Base-by-base conservation (phyloP, 2,329 filamentous ascomycete genomes). In the Teratosphaeria zuluensis region DNA sequence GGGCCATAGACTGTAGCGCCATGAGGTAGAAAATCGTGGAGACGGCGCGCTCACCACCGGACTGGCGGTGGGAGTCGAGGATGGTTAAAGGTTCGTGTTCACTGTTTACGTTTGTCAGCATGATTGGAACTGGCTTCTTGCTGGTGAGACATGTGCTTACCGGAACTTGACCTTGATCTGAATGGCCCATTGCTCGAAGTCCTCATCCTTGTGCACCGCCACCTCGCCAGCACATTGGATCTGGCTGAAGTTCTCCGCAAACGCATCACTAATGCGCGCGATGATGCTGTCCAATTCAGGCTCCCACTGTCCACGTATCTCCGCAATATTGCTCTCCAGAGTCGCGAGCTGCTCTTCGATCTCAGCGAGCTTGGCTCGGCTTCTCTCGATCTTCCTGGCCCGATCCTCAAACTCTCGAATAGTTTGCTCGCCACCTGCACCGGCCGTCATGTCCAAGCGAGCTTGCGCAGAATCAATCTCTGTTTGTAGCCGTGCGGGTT, bases 21-120 rank as follows among this genome's bases (percentile, higher is more conserved):
- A 99, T 97, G 58, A 99, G 89, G 76, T 95, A 99, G 81, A 97
- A 99, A 70, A 97, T 95, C 14, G 94, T 99, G 24, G 90, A 95
- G 24, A 99, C 92, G 28, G 94, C 90, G 60, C 94, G 88, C 77
- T 99, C 94, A 63, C 94, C 94, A 68, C 94, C 94, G 1, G 92
- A 97, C 73, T 99, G 94, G 5, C 94, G 89, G 72, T 97, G 92
- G 52, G 90, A 87, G 68, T 95, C 88, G 28, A 99, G 85, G 32
- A 92, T 79, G 62, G 92, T 90, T 4, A 97, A 84, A 2, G 82
- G 83, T 72, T 97, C 94, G 70, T 86, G 84, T 69, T 92, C 87
- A 57, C 86, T 87, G 72, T 38, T 54, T 9, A 53, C 21, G 4
- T 30, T 24, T 42, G 32, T 62, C 32, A 64, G 63, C 66, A 61